Evolutionary conservation across 2,329 filamentous ascomycete genomes (phyloP).

Genomic region (Aspergillus phoenicis): DNA sequence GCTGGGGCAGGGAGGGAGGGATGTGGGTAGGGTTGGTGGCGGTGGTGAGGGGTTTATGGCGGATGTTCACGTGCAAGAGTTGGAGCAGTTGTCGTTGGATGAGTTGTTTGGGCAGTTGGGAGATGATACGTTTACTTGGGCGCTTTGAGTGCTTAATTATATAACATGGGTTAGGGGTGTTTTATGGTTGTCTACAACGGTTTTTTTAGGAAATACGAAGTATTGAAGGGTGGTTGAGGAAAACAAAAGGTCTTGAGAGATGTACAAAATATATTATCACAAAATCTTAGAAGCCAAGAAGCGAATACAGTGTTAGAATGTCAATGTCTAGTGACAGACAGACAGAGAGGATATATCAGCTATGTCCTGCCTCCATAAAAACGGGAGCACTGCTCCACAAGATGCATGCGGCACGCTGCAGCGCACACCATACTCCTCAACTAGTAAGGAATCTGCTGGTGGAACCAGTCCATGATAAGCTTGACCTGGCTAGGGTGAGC

Average conservation of each 20-base stretch:
- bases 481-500: slow-evolving; percentile 22
- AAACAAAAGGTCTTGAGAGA: neutral
- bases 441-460: slow-evolving; percentile 17
- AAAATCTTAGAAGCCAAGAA: neutral
- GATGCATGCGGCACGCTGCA: neutral
- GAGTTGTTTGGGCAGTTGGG: neutral
- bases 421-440: too few relatives aligned
- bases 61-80: neutral
- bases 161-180: too few relatives aligned
- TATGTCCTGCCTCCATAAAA: neutral
- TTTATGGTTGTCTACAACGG: too few relatives aligned
- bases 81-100: neutral
- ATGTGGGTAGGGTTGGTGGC: too few relatives aligned
- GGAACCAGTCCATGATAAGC: slow-evolving; percentile 28
- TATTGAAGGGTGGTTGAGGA: too few relatives aligned
- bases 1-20: too few relatives aligned
- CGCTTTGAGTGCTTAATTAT: too few relatives aligned
- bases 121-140: neutral
- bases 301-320: neutral
- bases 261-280: neutral
- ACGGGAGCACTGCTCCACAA: neutral
- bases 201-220: neutral
- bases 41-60: too few relatives aligned
- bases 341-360: neutral
- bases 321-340: neutral